Evolutionary conservation across 225 moss, liverwort and hornwort genomes (phyloP).

Genomic region (Antitrichia curtipendula): DNA sequence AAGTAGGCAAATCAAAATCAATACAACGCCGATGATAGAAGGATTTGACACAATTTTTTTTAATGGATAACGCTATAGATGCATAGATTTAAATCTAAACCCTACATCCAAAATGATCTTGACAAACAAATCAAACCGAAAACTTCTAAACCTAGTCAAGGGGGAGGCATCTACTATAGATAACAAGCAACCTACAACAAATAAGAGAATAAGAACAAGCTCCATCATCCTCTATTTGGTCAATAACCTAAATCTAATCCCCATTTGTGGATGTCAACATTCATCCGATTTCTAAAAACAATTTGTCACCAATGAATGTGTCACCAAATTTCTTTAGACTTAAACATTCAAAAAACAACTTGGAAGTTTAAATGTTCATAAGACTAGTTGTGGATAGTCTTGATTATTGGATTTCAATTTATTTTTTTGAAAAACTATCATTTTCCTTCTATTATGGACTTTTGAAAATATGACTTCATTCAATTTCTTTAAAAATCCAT

Average conservation of each 20-base stretch:
- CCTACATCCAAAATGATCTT: background rate
- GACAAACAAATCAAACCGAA: background rate
- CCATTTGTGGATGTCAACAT: background rate
- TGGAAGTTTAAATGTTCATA: rapidly evolving
- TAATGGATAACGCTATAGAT: background rate
- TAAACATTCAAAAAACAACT: background rate
- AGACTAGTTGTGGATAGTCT: background rate
- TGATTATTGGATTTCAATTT: background rate
- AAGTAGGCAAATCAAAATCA: background rate
- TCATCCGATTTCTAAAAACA: background rate
- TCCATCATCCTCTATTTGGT: background rate
- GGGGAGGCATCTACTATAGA: background rate
- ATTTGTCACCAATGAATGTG: too few relatives aligned
- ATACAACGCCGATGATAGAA: background rate
- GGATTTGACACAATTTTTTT: background rate
- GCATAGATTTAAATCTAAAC: background rate
- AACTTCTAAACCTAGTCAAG: background rate
- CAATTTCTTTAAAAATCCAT: background rate
- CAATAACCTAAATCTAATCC: background rate
- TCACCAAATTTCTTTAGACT: background rate
- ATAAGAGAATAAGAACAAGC: background rate
- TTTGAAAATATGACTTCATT: background rate
- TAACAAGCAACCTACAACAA: background rate
- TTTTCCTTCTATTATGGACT: background rate
- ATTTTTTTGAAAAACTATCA: background rate